Evolutionary conservation across 208 protist genomes (phyloP), one percentile per base, ranked within the genome.

Genomic region (Crithidia mellificae): DNA sequence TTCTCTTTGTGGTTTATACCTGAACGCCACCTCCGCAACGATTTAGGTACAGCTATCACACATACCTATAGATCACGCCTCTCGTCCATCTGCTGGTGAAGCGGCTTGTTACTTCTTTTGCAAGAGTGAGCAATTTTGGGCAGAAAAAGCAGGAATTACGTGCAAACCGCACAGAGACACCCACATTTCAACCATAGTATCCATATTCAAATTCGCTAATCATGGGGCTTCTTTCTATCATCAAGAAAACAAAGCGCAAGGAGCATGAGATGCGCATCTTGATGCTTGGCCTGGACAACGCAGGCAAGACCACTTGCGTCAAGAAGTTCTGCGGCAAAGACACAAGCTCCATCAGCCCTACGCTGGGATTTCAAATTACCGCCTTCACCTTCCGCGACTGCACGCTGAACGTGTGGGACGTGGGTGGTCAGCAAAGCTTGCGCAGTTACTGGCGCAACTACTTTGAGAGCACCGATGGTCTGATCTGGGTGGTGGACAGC

Each of bases 401-500:
- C 88, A 98, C 95, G 55, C 73, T 99, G 29, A 99, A 99, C 71
- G 88, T 99, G 38, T 99, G 99, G 98, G 99, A 99, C 85, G 96
- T 99, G 22, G 99, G 99, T 25, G 99, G 99, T n/a, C 99, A 99
- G 87, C 96, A 98, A 68, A 98, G 98, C 14, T 81, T 99, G n/a
- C 91, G 99, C 25, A 97, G 96, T 15, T 99, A 98, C 84, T 99
- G 98, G 98, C 80, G 95, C 39, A 98, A 99, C 81, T 99, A 99
- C 77, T 99, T 98, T 83, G 94, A 98, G 57, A 93, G 93, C 68
- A 99, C 96, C 9, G 97, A 99, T 65, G 96, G 90, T 0, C 61
- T 99, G 15, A 97, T 99, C 29, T 99, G 97, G 87, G 97, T 99
- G 44, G 92, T 99, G n/a, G 98, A 99, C 79, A 95, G 89, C 71